Conservation (phyloP, 140 eudicot species). For the Erigeron philadelphicus region DNA sequence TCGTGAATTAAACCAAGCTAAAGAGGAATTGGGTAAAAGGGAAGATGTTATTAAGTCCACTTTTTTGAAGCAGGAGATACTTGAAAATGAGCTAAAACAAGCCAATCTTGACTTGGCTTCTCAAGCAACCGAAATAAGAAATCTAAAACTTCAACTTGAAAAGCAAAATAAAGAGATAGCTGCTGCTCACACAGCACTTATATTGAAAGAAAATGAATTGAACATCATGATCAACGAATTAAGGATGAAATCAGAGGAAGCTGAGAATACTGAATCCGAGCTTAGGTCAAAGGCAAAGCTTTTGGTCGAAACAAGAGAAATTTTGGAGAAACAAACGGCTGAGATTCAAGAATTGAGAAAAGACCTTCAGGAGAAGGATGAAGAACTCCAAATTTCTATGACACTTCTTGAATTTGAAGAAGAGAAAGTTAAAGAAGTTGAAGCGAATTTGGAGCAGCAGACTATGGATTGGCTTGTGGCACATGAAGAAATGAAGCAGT, state of each 20-base stretch:
- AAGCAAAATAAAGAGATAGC: constrained; percentile 51
- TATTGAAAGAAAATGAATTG: constrained; percentile 56
- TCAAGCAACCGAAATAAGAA: constrained; percentile 57
- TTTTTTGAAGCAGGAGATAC: constrained; percentile 50
- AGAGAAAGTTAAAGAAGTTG: constrained; percentile 49
- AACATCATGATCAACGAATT: constrained; percentile 46
- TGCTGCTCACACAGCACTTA: constrained; percentile 42
- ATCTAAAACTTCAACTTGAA: constrained; percentile 54
- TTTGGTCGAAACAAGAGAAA: constrained; percentile 44
- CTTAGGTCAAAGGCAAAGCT: constrained; percentile 43
- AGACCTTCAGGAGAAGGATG: constrained; percentile 44
- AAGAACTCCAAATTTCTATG: constrained; percentile 42
- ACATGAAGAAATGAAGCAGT: constrained; percentile 51
- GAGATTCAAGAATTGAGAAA: constrained; percentile 52
- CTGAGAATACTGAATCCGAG: constrained; percentile 39
- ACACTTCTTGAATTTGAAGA: constrained; percentile 40
- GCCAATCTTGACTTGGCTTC: constrained; percentile 62
- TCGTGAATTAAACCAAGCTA: constrained; percentile 46
- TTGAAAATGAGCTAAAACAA: constrained; percentile 70
- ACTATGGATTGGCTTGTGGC: constrained; percentile 73
- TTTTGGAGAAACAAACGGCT: constrained; percentile 50
- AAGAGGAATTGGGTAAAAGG: constrained; percentile 49
- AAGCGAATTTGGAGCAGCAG: constrained; percentile 65
- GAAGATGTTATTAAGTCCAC: constrained; percentile 44
- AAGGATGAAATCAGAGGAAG: constrained; percentile 48